Conservation (phyloP, 1,139 yeast genomes). For the Citeromyces hawaiiensis region DNA sequence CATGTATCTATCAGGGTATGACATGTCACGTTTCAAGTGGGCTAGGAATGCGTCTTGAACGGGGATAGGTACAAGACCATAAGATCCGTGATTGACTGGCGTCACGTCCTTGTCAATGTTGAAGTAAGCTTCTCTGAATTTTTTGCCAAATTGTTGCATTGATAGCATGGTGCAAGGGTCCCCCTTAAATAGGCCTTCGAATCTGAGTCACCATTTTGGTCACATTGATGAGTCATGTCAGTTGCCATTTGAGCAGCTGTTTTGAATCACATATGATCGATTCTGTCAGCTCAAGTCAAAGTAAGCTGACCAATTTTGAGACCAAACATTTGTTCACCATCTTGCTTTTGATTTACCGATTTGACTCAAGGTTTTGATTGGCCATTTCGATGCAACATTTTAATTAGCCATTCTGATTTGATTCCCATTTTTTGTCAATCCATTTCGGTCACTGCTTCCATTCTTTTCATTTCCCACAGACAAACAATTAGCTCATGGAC, state of each 20-base stretch:
- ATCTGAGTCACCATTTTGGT: not conserved
- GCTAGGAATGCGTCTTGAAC: constrained; percentile 19
- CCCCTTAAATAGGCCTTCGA: not conserved
- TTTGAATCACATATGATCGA: too few species aligned
- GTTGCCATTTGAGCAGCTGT: too few species aligned
- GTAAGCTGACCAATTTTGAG: too few species aligned
- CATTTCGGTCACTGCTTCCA: too few species aligned
- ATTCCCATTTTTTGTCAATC: too few species aligned
- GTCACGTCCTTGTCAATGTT: constrained; percentile 21
- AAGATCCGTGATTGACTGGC: constrained; percentile 44
- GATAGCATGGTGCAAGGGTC: not conserved
- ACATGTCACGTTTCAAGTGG: constrained; percentile 17
- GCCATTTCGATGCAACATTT: too few species aligned
- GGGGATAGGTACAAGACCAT: constrained; percentile 31
- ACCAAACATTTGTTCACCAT: too few species aligned
- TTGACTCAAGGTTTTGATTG: too few species aligned
- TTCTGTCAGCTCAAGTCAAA: too few species aligned
- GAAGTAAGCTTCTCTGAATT: constrained; percentile 33
- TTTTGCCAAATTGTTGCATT: constrained; percentile 32
- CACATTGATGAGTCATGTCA: not conserved
- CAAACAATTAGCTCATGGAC: not conserved
- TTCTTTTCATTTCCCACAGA: too few species aligned
- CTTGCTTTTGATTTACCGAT: too few species aligned
- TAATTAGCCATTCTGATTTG: too few species aligned
- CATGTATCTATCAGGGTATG: constrained; percentile 28